A percentile compares a stretch with the other conserved stretches of the same genome.
Conservation (phyloP, 2,329 filamentous ascomycete species). For the Aspergillus amoenus region DNA sequence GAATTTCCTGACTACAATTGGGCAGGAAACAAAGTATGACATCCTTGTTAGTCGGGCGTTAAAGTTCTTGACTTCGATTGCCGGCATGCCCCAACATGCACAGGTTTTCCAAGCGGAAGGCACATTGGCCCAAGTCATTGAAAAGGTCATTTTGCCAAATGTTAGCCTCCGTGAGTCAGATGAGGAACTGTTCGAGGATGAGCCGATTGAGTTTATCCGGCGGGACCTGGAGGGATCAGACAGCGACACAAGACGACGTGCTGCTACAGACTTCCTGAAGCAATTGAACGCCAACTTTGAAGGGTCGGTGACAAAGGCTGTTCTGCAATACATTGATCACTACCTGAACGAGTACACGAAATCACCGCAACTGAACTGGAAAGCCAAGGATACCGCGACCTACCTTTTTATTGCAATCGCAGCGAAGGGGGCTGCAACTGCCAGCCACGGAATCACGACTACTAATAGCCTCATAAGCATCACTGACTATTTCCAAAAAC, state of each 20-base stretch:
- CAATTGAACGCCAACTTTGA: conserved; percentile 90
- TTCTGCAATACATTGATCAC: conserved; percentile 80
- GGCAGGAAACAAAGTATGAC: conserved; percentile 88
- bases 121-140: conserved; percentile 80
- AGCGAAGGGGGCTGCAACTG: conserved; percentile 83
- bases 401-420: conserved; percentile 95
- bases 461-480: conserved; percentile 87
- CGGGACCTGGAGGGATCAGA: conserved; percentile 94
- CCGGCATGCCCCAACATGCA: conserved; percentile 74
- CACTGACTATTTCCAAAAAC: conserved; percentile 89
- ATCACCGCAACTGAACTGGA: conserved; percentile 73
- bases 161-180: conserved; percentile 89
- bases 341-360: conserved; percentile 75
- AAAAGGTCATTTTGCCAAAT: conserved; percentile 94
- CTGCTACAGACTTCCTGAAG: conserved; percentile 90
- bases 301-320: conserved; percentile 77
- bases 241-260: conserved; percentile 85
- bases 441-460: conserved; percentile 84
- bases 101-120: conserved; percentile 79
- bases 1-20: conserved; percentile 83
- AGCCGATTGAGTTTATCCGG: conserved; percentile 97
- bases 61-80: conserved; percentile 89
- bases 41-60: conserved; percentile 90
- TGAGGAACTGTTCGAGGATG: conserved; percentile 94
- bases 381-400: conserved; percentile 95